A percentile compares a stretch with the other conserved stretches of the same genome.
phyloP scores from a whole-genome alignment of 2,329 filamentous ascomycete genomes.

The Aspergillaceae sp. region DNA sequence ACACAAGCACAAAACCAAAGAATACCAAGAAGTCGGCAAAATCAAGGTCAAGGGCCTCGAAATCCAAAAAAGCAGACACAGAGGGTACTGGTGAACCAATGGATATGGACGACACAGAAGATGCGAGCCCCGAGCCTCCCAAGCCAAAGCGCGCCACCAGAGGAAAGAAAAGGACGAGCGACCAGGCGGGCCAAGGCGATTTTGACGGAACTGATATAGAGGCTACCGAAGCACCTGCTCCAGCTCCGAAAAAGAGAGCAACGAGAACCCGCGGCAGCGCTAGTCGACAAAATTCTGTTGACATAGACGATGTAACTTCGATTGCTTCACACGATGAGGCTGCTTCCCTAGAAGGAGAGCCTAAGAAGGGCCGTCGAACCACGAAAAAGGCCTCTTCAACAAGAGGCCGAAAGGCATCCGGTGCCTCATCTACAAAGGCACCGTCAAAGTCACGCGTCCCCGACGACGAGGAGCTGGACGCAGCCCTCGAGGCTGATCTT shows the following conservation, averaged over 20 bases:
- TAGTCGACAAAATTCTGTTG: conserved; percentile 28
- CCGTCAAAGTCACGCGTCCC: conserved; percentile 40
- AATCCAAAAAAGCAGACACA: conserved; percentile 31
- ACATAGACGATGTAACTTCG: conserved; percentile 34
- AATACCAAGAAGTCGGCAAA: conserved; percentile 36
- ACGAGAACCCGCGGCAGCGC: conserved; percentile 45
- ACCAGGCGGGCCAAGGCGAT: conserved; percentile 38
- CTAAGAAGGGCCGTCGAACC: conserved; percentile 39
- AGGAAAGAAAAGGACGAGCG: conserved; percentile 57
- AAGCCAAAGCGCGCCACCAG: conserved; percentile 29
- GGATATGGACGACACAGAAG: conserved; percentile 22
- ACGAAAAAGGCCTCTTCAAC: conserved; percentile 31
- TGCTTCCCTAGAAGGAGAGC: conserved; percentile 18
- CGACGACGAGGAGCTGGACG: conserved; percentile 58
- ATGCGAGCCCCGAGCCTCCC: conserved; percentile 19
- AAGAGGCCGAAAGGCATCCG: conserved; percentile 44
- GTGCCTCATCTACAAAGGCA: conserved; percentile 37
- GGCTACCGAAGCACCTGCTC: conserved; percentile 21
- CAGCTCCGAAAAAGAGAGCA: conserved; percentile 52
- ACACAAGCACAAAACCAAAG: conserved; percentile 45
- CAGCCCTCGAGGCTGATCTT: conserved; percentile 57
- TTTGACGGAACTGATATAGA: conserved; percentile 4
- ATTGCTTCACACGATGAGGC: conserved; percentile 12
- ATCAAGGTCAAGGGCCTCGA: conserved; percentile 27
- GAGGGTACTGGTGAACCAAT: conserved; percentile 36